Base-by-base conservation (phyloP, 2,329 filamentous ascomycete genomes). In the Lecanoromycetidae sp. region DNA sequence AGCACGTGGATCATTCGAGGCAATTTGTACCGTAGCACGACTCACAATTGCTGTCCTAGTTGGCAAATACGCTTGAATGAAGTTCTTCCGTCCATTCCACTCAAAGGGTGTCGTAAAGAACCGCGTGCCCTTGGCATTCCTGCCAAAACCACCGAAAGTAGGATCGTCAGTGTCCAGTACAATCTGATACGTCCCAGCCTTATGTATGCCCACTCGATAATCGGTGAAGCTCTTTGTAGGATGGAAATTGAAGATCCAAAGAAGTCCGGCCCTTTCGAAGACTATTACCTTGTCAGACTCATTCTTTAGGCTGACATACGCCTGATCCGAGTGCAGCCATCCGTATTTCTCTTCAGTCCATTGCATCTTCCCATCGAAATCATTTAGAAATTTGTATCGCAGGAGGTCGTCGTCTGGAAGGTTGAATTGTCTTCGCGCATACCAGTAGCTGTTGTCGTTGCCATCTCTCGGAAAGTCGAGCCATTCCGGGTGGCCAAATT, bases 401-500 rank as follows among this genome's bases (percentile, higher is more conserved):
- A 98, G 77, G 10, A 94, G 71, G 0, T 71, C 56, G 62, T 98
- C 91, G 44, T 95, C 87, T 0, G 87, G 81, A 13, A 98, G 76
- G 65, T 98, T 96, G 56, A 95, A 80, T 63, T 95, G 90, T 50
- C 91, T 83, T 19, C 91, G 79, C 2, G 88, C 88, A 61, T 94
- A 94, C 80, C 86, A 90, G 72, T 88, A 95, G 37, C 84, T 91
- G 67, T 94, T 94, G 60, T 80, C 70, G 67, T 95, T 95, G 50
- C 91, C 91, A 59, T 82, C 87, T 43, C 91, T 84, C 3, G 91
- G 91, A 66, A 98, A 98, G 64, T 98, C 91, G 32, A 98, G 83
- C 91, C 91, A 98, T 66, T 98, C 91, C 0, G 91, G 91, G 62
- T 98, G 91, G 0, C 91, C 91, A 60, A 98, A 98, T 66, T 98